These are phyloP conservation scores for Fusarium sororula DNA, from an alignment of 2,329 filamentous ascomycete species.

Conservation along the genomic window DNA sequence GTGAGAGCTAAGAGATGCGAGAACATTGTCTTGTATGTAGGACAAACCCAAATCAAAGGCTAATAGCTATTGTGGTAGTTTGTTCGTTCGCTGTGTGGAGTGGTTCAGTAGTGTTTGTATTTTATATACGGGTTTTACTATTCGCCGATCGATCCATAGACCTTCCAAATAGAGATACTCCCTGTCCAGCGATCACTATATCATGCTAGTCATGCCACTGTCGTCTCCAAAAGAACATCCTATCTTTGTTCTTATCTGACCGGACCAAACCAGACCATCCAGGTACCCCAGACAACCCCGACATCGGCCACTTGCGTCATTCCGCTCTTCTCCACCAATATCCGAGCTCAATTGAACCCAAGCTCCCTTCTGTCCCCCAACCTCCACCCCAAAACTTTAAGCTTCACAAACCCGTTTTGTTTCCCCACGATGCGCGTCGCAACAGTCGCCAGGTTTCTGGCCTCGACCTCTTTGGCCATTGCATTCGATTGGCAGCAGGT, in stretches of 20 bases:
- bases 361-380: conserved; percentile 15
- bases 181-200: background rate
- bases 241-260: background rate
- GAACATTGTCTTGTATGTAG: fast-evolving
- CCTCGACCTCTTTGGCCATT: conserved; percentile 17
- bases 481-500: conserved; percentile 24
- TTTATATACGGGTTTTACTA: background rate
- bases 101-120: background rate
- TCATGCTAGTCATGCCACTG: background rate
- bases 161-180: background rate
- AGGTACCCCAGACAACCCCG: conserved; percentile 12
- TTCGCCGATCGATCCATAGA: background rate
- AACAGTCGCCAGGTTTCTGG: conserved; percentile 14
- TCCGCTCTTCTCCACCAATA: conserved; percentile 19
- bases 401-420: background rate
- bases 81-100: background rate
- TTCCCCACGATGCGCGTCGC: conserved; percentile 23
- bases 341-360: conserved; percentile 20
- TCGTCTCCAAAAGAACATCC: background rate
- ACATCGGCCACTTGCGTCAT: conserved; percentile 34
- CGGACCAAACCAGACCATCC: background rate
- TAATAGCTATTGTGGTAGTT: background rate
- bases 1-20: fast-evolving
- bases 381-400: conserved; percentile 5
- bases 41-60: fast-evolving